Evolutionary conservation across 768 basidiomycete species (phyloP), one percentile per base, ranked within the genome.

Genomic region (Boletus rufocinnamomeus): DNA sequence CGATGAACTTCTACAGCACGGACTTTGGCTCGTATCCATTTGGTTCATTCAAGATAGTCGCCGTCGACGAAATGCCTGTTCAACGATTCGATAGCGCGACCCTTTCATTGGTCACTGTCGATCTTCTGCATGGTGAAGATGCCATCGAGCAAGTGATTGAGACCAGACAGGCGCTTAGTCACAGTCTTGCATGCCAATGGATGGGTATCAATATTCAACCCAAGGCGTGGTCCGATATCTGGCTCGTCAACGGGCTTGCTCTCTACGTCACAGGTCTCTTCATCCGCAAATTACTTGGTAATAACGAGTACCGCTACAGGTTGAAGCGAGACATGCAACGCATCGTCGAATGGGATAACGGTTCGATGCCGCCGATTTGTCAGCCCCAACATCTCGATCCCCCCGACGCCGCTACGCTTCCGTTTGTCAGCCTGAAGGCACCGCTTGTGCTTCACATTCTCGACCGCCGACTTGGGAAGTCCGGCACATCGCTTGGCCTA

Each of bases 21-120:
- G 93, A 97, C 69, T 96, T 88, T 65, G 95, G 95, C 28, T 95
- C 94, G 6, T 99, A 98, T 71, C 97, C 97, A 1, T 98, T 95
- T 73, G 85, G 87, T 43, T 97, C 95, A 19, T 92, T 90, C 81
- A 98, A 98, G 70, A 73, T 96, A 53, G 91, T 95, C 10, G 96
- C 98, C 66, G 93, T 99, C 58, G 92, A 97, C 60, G 88, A 95
- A 60, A 78, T 96, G 65, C 86, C 91, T 0, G 79, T 83, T 14
- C 86, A 88, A 65, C 85, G 92, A 56, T 91, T 93, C 62, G 91
- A 95, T 63, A 85, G 88, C 50, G 89, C 96, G 2, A 91, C 92
- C 3, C 71, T 98, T 52, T 87, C 93, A 2, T 77, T 98, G 43
- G 75, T 92, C 52, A 85, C 87, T 3, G 81, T 84, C 43, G 93